Conservation (phyloP, 805 yeast genomes). For the Ogataea thermomethanolica region DNA sequence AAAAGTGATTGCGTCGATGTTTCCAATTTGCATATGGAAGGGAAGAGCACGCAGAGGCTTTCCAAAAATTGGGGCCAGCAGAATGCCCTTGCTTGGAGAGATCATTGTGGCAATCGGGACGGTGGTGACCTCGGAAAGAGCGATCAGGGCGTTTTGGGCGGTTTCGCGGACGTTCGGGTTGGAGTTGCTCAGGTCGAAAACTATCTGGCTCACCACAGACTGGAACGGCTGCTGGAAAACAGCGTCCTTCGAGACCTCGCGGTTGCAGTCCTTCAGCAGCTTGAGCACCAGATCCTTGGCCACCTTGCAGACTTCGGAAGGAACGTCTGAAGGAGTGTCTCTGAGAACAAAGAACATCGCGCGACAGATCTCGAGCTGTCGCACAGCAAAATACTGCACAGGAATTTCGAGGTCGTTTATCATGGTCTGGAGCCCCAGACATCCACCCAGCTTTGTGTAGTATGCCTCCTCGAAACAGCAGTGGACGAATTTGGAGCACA, state of each 20-base stretch:
- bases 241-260: conserved; percentile 55
- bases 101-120: conserved; percentile 73
- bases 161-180: conserved; percentile 78
- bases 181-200: conserved; percentile 89
- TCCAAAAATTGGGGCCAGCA: conserved; percentile 91
- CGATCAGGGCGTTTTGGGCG: conserved; percentile 65
- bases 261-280: conserved; percentile 64
- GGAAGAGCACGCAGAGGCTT: conserved; percentile 96
- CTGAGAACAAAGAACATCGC: conserved; percentile 86
- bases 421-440: conserved; percentile 74
- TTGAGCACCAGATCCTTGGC: conserved; percentile 68
- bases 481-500: conserved; percentile 83
- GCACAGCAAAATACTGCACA: conserved; percentile 63
- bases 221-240: conserved; percentile 71
- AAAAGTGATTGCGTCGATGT: conserved; percentile 94
- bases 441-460: conserved; percentile 84
- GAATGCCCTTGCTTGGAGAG: conserved; percentile 74
- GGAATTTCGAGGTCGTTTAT: conserved; percentile 67
- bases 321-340: conserved; percentile 87
- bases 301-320: conserved; percentile 66
- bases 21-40: conserved; percentile 97
- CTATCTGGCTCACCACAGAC: conserved; percentile 81
- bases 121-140: conserved; percentile 65
- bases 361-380: conserved; percentile 81
- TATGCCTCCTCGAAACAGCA: conserved; percentile 88